These are phyloP conservation scores for Tinospora cordifolia DNA, from an alignment of 164 flowering plant genomes.

Conservation along the genomic window DNA sequence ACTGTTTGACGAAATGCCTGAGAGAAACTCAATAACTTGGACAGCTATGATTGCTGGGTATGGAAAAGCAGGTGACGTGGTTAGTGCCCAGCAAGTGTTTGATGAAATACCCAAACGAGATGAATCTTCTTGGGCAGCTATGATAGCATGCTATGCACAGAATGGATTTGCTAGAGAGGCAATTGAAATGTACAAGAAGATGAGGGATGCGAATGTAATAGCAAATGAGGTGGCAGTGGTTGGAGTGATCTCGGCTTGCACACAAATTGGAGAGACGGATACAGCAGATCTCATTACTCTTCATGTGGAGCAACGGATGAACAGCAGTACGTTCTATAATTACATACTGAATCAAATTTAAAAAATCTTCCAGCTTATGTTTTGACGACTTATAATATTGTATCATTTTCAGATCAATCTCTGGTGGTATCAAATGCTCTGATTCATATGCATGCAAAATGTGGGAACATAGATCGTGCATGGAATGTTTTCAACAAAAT, in stretches of 20 bases:
- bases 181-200: constrained; percentile 31
- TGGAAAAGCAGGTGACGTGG: constrained; percentile 34
- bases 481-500: constrained; percentile 28
- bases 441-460: constrained; percentile 44
- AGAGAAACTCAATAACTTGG: constrained; percentile 30
- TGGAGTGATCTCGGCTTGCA: constrained; percentile 43
- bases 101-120: constrained; percentile 20
- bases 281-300: constrained; percentile 17
- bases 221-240: constrained; percentile 41
- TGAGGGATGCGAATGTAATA: constrained; percentile 23
- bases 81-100: constrained; percentile 25
- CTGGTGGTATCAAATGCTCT: constrained; percentile 33
- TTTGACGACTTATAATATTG: not conserved
- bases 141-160: constrained; percentile 41
- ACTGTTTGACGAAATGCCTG: constrained; percentile 36
- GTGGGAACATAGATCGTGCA: constrained; percentile 30
- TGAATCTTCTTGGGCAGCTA: constrained; percentile 32
- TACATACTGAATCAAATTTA: not conserved
- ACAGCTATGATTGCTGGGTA: constrained; percentile 50
- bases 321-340: constrained; percentile 18
- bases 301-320: constrained; percentile 21
- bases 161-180: constrained; percentile 37
- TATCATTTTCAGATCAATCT: constrained; percentile 21
- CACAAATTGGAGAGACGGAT: constrained; percentile 31
- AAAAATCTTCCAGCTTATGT: not conserved